Evolutionary conservation across 139 green algal genomes (phyloP).

Genomic region (Zygnema cylindricum): DNA sequence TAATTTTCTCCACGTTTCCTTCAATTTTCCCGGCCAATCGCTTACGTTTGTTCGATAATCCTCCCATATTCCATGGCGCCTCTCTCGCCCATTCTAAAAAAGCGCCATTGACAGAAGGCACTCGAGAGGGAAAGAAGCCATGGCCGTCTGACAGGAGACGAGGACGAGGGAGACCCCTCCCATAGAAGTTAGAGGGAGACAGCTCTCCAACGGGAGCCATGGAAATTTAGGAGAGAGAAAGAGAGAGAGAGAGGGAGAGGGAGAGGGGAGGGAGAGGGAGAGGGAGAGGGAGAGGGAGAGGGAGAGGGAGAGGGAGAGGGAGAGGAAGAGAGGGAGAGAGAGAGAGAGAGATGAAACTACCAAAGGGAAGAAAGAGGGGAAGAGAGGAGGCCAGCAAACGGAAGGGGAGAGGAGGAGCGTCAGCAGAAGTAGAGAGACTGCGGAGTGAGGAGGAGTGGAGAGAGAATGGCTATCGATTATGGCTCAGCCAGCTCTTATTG

Average conservation of each 20-base stretch:
- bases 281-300: neutral
- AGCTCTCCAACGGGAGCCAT: neutral
- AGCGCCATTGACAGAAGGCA: constrained; percentile 7
- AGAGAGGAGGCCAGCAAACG: neutral
- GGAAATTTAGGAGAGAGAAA: neutral
- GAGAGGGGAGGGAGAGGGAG: neutral
- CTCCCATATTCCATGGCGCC: constrained; percentile 26
- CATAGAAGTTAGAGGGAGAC: constrained; percentile 18
- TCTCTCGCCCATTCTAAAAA: constrained; percentile 13
- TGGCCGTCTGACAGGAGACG: neutral
- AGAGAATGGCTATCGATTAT: too few species aligned
- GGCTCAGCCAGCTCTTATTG: too few species aligned
- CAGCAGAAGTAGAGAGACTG: too few species aligned
- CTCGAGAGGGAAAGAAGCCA: too few species aligned
- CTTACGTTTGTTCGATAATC: neutral
- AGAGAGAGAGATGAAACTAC: too few species aligned
- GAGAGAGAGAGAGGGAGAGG: neutral
- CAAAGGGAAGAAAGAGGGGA: neutral
- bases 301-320: neutral
- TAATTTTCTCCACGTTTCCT: constrained; percentile 7
- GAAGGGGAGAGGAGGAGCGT: neutral
- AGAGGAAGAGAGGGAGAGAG: neutral
- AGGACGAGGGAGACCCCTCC: neutral
- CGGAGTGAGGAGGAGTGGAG: too few species aligned
- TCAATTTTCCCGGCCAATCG: constrained; percentile 28